A percentile compares a stretch with the other conserved stretches of the same genome.
Conservation (phyloP, 108 stramenopile genomes). For the Nannochloropsis salina region DNA sequence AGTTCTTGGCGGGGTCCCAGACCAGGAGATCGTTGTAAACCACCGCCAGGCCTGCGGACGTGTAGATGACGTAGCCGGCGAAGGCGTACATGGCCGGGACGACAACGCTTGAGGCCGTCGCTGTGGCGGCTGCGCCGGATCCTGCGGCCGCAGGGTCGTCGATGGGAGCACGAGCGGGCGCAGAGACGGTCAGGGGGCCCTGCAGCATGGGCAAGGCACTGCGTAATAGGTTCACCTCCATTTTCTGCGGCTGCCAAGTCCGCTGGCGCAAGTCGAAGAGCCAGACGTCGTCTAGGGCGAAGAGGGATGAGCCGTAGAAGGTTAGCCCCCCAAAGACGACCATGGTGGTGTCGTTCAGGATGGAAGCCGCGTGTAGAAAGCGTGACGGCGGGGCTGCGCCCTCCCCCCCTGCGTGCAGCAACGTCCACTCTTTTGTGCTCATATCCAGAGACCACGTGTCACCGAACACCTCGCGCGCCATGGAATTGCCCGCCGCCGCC, state of each 20-base stretch:
- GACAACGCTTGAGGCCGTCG: background rate
- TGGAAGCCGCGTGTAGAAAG: background rate
- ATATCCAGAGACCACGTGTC: background rate
- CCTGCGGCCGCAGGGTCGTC: background rate
- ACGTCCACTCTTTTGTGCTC: background rate
- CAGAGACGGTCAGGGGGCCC: background rate
- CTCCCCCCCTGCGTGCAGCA: background rate
- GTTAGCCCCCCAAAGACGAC: background rate
- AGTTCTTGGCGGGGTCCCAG: background rate
- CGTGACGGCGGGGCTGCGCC: background rate
- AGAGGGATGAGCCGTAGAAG: background rate
- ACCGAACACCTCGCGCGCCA: background rate
- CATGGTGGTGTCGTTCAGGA: background rate
- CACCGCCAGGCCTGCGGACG: background rate
- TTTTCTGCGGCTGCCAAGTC: slow-evolving; percentile 2
- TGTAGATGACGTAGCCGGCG: slow-evolving; percentile 3
- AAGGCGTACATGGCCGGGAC: background rate
- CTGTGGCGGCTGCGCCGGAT: background rate
- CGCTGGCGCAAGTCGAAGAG: background rate
- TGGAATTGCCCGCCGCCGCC: background rate
- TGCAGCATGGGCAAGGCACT: background rate
- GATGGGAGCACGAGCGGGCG: background rate
- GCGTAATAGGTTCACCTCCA: background rate
- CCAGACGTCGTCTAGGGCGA: background rate
- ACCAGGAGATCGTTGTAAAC: slow-evolving; percentile 10